Conservation (phyloP, 495 filamentous ascomycete genomes). For the Penicillium fimorum region DNA sequence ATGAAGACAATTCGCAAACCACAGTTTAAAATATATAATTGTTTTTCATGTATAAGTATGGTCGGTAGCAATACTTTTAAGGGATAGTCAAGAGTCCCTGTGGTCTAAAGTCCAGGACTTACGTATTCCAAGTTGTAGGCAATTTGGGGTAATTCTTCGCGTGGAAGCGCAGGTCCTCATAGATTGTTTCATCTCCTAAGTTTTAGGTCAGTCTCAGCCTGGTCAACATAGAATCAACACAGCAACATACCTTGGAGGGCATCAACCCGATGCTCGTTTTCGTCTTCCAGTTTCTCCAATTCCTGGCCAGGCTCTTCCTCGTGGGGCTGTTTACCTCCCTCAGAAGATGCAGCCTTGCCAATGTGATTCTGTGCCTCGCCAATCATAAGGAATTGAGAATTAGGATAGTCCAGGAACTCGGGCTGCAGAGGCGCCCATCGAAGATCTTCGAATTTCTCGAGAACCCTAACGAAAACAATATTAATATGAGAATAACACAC, state of each 20-base stretch:
- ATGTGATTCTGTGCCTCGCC: conserved; percentile 64
- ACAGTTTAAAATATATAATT: not conserved
- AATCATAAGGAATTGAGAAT: conserved; percentile 79
- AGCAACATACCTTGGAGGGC: conserved; percentile 48
- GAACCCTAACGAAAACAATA: conserved; percentile 43
- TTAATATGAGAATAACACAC: not conserved
- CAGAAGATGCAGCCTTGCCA: conserved; percentile 60
- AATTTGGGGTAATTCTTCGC: conserved; percentile 52
- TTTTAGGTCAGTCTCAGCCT: conserved; percentile 2
- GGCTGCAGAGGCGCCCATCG: conserved; percentile 75
- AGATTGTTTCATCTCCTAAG: conserved; percentile 53
- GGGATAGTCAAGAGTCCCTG: not conserved
- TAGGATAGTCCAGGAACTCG: conserved; percentile 73
- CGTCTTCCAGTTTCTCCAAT: conserved; percentile 57
- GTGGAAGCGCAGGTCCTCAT: conserved; percentile 51
- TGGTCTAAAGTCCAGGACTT: not conserved
- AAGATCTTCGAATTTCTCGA: conserved; percentile 69
- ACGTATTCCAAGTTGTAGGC: conserved; percentile 48
- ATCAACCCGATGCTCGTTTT: conserved; percentile 60
- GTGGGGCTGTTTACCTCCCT: conserved; percentile 55
- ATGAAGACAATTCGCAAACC: not conserved
- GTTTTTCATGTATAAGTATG: not conserved
- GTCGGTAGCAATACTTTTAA: not conserved
- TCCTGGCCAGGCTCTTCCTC: conserved; percentile 61
- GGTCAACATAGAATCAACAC: not conserved